Evolutionary conservation across 352 stramenopile species (phyloP), one percentile per base, ranked within the genome.

Genomic region (Phytophthora nicotianae): DNA sequence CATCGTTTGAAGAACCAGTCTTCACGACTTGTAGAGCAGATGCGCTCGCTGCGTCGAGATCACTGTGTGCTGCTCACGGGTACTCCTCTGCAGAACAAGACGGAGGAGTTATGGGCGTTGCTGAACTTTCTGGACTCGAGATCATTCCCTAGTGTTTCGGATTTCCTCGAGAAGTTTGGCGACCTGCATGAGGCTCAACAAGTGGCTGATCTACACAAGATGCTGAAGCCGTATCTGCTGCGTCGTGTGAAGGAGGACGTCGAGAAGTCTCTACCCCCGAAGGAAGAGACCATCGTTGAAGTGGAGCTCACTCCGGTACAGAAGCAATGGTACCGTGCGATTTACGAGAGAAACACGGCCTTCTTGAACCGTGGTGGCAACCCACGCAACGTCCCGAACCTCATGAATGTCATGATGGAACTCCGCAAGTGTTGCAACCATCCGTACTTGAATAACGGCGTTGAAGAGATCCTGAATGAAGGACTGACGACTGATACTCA

Each of bases 61-160:
- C 88, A 95, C 52, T 95, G 87, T 37, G 84, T 96, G 23, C 65
- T 97, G 45, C 74, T 97, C 0, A 97, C 89, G 4, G 89, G 89
- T 7, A 97, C 89, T 35, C 89, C 89, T 33, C 52, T 97, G 7
- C 88, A 96, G 55, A 99, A 99, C 83, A 99, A 99, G 70, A 99
- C 98, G 4, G 86, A 98, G 63, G 98, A 99, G 73, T 74, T 99
- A n/a, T 99, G 97, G 97, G 93, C 97, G 3, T 76, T 99, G 26
- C 78, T 99, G 1, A 98, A 99, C 72, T 99, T 99, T 41, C 89
- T 99, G 27, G 96, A 99, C 41, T 77, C 64, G 11, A 81, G 90
- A 27, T 94, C 83, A 14, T 99, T 99, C 74, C 88, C 88, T 7
- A 97, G 95, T 58, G 77, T 95, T 77, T 70, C 89, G 16, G 78